phyloP scores from a whole-genome alignment of 257 asterid genomes.

The Fraxinus quadrangulata region DNA sequence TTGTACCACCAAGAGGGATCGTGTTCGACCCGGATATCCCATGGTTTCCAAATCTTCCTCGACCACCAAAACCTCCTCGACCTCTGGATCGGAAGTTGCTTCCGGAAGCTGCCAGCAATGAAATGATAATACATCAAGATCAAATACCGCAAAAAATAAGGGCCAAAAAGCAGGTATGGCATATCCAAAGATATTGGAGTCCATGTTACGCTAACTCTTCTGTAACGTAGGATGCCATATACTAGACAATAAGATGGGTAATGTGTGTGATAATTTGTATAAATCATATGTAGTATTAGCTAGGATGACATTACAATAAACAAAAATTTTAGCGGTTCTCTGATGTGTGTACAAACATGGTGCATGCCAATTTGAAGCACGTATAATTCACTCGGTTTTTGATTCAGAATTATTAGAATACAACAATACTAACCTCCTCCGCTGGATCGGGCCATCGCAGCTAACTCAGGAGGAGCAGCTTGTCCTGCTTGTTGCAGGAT shows the following conservation, averaged over 20 bases:
- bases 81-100: conserved; percentile 75
- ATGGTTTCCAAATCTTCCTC: conserved; percentile 51
- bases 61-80: conserved; percentile 44
- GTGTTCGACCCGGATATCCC: conserved; percentile 63
- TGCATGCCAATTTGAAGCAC: not conserved
- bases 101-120: conserved; percentile 50
- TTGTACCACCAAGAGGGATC: conserved; percentile 54
- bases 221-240: not conserved
- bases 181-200: not conserved
- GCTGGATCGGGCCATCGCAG: conserved; percentile 56
- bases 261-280: not conserved
- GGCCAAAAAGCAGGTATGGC: not conserved
- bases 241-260: not conserved
- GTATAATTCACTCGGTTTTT: not conserved
- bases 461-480: conserved; percentile 72
- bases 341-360: not conserved
- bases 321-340: not conserved
- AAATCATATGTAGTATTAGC: not conserved
- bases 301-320: not conserved
- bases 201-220: too few species aligned
- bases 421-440: conserved; percentile 56
- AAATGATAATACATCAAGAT: not conserved
- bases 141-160: not conserved
- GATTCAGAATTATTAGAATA: not conserved
- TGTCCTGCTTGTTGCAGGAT: conserved; percentile 87